Conservation (phyloP, 2,329 filamentous ascomycete species). For the Diaporthe humulicola region DNA sequence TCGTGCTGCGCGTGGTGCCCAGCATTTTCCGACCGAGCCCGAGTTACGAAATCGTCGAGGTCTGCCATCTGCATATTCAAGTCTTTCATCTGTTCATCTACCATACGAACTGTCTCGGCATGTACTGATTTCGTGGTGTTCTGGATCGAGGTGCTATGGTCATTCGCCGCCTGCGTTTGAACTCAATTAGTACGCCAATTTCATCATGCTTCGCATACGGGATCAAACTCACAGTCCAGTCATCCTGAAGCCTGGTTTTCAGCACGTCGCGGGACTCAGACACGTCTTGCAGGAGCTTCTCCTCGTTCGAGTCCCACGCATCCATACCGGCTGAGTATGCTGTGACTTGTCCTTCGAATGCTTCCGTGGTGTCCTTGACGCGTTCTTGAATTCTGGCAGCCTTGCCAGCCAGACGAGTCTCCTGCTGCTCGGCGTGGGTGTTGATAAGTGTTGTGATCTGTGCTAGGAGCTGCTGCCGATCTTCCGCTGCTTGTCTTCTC, state of each 20-base stretch:
- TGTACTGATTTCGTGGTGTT: conserved; percentile 88
- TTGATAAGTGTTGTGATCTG: conserved; percentile 86
- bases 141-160: conserved; percentile 87
- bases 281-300: conserved; percentile 77
- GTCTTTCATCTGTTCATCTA: conserved; percentile 89
- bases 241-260: conserved; percentile 85
- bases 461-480: conserved; percentile 79
- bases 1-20: conserved; percentile 79
- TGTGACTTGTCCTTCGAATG: conserved; percentile 74
- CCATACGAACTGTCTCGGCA: conserved; percentile 88
- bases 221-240: conserved; percentile 81
- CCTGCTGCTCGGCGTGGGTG: conserved; percentile 79
- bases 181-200: conserved; percentile 44
- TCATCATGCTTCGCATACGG: conserved; percentile 57
- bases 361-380: conserved; percentile 73
- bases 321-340: conserved; percentile 81
- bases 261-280: conserved; percentile 80
- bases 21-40: conserved; percentile 84
- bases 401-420: conserved; percentile 75
- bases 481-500: conserved; percentile 76
- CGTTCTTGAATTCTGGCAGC: conserved; percentile 74
- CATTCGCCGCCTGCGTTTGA: conserved; percentile 73
- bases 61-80: conserved; percentile 91
- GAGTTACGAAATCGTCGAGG: conserved; percentile 89
- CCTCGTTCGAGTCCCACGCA: conserved; percentile 78